Evolutionary conservation across 139 green algal species (phyloP).

Genomic region (Penium margaritaceum): DNA sequence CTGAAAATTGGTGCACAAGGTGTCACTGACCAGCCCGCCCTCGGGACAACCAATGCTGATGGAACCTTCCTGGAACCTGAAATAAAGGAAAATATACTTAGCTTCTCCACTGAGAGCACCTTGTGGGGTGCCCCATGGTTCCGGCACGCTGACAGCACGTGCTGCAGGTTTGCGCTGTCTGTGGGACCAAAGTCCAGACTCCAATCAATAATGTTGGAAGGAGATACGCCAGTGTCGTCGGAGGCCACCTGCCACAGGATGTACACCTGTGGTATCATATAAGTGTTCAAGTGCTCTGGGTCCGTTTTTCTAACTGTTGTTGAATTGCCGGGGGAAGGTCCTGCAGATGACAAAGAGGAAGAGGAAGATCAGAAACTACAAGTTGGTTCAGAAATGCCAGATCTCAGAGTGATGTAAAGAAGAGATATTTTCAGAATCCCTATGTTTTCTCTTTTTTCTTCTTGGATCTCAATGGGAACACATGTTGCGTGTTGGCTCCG

Average conservation of each 20-base stretch:
- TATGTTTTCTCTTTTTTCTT: too few relatives aligned
- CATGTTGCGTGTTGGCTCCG: too few relatives aligned
- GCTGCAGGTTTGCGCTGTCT: conserved; percentile 29
- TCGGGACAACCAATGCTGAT: conserved; percentile 29
- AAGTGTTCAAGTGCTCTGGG: conserved; percentile 32
- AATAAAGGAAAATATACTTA: conserved; percentile 8
- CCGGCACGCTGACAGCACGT: conserved; percentile 5
- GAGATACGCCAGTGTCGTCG: conserved; percentile 26
- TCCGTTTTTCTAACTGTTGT: too few relatives aligned
- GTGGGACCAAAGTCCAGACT: conserved; percentile 31
- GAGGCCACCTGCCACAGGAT: conserved; percentile 25
- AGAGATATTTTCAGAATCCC: too few relatives aligned
- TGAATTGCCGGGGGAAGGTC: too few relatives aligned
- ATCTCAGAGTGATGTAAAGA: too few relatives aligned
- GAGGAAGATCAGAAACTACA: too few relatives aligned
- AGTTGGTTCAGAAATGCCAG: too few relatives aligned
- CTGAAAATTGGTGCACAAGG: conserved; percentile 30
- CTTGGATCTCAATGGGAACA: too few relatives aligned
- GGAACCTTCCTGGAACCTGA: conserved; percentile 19
- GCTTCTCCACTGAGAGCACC: conserved; percentile 10
- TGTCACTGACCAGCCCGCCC: conserved; percentile 28
- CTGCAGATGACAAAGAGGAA: too few relatives aligned
- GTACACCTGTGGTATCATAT: conserved; percentile 26
- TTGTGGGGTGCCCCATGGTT: conserved; percentile 16
- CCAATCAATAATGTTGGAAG: conserved; percentile 15